Percentiles rank a stretch among this genome's conserved stretches.
These are phyloP conservation scores for Blastocystis sp. DNA, from an alignment of 352 stramenopile genomes.

Conservation along the genomic window DNA sequence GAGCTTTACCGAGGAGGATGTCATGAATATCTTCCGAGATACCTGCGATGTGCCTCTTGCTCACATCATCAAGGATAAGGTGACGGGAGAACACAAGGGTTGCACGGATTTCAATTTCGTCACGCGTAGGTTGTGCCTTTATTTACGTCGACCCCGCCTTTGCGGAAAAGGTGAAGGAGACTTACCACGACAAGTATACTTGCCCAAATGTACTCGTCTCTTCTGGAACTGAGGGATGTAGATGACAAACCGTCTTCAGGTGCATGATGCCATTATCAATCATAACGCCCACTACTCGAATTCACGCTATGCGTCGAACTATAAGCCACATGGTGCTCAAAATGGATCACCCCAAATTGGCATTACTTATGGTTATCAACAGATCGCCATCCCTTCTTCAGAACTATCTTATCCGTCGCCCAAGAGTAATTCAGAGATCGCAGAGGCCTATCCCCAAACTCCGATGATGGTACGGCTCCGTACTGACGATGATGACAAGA, in stretches of 20 bases:
- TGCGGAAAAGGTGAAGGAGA: conserved; percentile 15
- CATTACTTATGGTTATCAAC: neutral
- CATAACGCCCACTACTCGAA: neutral
- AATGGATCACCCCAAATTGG: neutral
- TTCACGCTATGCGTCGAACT: neutral
- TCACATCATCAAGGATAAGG: conserved; percentile 43
- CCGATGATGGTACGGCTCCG: neutral
- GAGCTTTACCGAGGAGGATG: conserved; percentile 22
- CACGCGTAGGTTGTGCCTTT: conserved; percentile 39
- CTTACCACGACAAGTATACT: conserved; percentile 57
- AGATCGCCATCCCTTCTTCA: neutral
- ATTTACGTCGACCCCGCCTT: conserved; percentile 36
- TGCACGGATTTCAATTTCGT: neutral
- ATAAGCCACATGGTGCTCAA: neutral
- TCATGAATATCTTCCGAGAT: conserved; percentile 34
- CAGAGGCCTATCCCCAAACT: neutral
- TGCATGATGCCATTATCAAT: conserved; percentile 43
- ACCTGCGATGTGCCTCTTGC: conserved; percentile 1
- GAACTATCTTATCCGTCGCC: neutral
- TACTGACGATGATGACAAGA: neutral
- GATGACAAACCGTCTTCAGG: conserved; percentile 56
- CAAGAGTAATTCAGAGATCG: neutral
- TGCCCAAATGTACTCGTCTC: conserved; percentile 3
- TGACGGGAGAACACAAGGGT: conserved; percentile 60
- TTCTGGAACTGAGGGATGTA: neutral